Evolutionary conservation across 2,329 filamentous ascomycete genomes (phyloP), one percentile per base, ranked within the genome.

Genomic region (Fusarium bulbicola): DNA sequence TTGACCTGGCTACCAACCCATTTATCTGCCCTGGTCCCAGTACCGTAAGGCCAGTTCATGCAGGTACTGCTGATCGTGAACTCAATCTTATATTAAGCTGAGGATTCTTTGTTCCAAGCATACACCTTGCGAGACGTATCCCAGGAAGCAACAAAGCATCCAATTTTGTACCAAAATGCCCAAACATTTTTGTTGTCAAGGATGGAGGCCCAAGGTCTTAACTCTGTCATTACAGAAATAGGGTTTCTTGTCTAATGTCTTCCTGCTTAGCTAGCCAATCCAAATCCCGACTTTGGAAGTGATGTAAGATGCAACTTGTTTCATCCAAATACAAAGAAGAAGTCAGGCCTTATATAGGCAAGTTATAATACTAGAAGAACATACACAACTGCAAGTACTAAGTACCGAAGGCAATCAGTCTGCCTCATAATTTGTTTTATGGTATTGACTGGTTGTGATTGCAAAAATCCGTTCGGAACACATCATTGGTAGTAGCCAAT

Each of bases 41-140:
- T n/a, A 34, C 63, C 72, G 50, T 63, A 62, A 69, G 57, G 62
- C 63, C 65, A 62, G 66, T 66, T 72, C 62, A 77, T 77, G 72
- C 74, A 77, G 74, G 72, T 64, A 76, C 67, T 32, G 18, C n/a
- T 36, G 15, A 16, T 28, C 13, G 32, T 46, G 30, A 53, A 53
- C 34, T 37, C 14, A 28, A 28, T 26, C 34, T 26, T 26, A 36
- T 37, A 28, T 46, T 21, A 26, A 36, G 32, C 14, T 20, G 40
- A 37, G 32, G 58, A 40, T 36, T 66, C 52, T 53, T 47, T 40
- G 14, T 36, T 36, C 24, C 18, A n/a, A 14, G 26, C 28, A 21
- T 28, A n/a, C 36, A 14, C 43, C 30, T 28, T 36, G 24, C 20
- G 24, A 43, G 24, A 42, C 21, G 43, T 45, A n/a, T 18, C 45